Base-by-base conservation (phyloP, 148 eudicot species). In the Dysphania ambrosioides region DNA sequence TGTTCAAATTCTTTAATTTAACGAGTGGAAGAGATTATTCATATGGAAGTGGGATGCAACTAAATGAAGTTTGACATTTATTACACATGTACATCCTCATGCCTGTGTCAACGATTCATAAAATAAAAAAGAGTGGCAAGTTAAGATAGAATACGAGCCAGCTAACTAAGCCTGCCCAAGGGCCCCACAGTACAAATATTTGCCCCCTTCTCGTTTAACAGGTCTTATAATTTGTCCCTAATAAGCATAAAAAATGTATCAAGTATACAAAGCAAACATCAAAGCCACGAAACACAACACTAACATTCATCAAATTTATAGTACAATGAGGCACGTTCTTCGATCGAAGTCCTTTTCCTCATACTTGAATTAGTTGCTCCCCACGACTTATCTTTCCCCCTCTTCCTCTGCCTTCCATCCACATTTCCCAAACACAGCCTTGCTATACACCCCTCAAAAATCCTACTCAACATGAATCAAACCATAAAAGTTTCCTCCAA, bases 311-410 rank as follows among this genome's bases (percentile, higher is more conserved):
- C 38, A 71, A 44, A 29, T 18, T 66, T n/a, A 35, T 56, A 72
- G 15, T 79, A 86, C 85, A 84, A 66, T 71, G 80, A 18, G 9
- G 88, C 91, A 86, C 89, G 92, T 85, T 74, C 70, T 77, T 47
- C 30, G n/a, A n/a, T n/a, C n/a, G n/a, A 27, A 16, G 36, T 73
- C 34, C 31, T 67, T 36, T 36, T 72, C 42, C 3, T 32, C 8
- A 27, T 60, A 36, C 29, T 69, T 47, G 77, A 72, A 76, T 61
- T 81, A 83, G 84, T 84, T 77, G 84, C 83, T 69, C 47, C 83
- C 92, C 82, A 86, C 88, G 41, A 84, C 84, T 78, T 76, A 34
- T 53, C 34, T 77, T 79, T 32, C 81, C 70, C 29, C 26, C 5
- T 53, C 58, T n/a, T 60, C 24, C 71, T 60, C 72, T 65, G 78